Evolutionary conservation across 495 filamentous ascomycete species (phyloP).

Genomic region (Hypoxylon intermedium): DNA sequence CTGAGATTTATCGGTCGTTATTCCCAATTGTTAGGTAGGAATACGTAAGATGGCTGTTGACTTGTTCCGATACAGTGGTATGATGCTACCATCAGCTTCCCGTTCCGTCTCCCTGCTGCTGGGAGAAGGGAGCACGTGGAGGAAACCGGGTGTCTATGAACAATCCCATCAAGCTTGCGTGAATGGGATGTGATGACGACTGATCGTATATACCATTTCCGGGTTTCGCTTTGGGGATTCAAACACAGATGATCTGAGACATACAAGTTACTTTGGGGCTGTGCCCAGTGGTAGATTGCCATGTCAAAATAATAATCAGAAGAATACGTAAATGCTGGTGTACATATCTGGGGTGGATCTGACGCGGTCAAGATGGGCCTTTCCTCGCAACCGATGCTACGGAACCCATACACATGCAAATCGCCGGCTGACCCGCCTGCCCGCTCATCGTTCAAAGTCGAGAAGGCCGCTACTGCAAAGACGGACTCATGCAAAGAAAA

Average conservation of each 20-base stretch:
- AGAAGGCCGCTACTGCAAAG: slow-evolving; percentile 27
- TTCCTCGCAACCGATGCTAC: slow-evolving; percentile 33
- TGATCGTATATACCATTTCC: not conserved
- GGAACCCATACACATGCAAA: slow-evolving; percentile 20
- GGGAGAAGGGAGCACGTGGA: slow-evolving; percentile 25
- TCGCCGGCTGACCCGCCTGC: slow-evolving; percentile 21
- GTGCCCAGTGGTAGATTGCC: too few relatives aligned
- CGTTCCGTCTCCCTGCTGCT: slow-evolving; percentile 13
- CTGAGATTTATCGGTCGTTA: too few relatives aligned
- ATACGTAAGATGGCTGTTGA: slow-evolving; percentile 37
- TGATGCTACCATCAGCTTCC: slow-evolving; percentile 28
- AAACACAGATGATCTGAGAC: not conserved
- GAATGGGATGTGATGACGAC: not conserved
- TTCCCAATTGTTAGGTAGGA: slow-evolving; percentile 4
- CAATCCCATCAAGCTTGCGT: slow-evolving; percentile 3
- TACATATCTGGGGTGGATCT: slow-evolving; percentile 17
- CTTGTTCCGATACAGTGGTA: slow-evolving; percentile 28
- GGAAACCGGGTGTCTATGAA: slow-evolving; percentile 1
- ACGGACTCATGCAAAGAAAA: slow-evolving; percentile 33
- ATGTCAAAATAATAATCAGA: not conserved
- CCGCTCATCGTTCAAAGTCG: slow-evolving; percentile 15
- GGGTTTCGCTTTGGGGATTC: not conserved
- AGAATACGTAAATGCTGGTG: slow-evolving; percentile 8
- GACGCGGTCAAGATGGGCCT: slow-evolving; percentile 25
- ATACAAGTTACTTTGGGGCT: too few relatives aligned